These are phyloP conservation scores for Flaveria robusta DNA, from an alignment of 129 eudicot species.

Conservation along the genomic window DNA sequence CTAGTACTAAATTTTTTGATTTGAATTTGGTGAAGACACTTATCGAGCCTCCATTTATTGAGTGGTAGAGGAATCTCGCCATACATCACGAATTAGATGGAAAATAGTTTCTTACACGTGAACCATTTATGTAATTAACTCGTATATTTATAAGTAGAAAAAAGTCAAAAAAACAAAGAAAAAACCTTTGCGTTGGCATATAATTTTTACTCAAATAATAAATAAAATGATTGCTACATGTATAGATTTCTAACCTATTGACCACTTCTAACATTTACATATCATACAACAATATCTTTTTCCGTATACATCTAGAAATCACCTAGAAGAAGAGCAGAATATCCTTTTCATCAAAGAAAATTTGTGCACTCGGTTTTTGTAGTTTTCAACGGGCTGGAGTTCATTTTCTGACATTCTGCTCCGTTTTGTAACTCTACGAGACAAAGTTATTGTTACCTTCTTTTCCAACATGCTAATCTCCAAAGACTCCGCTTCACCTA, in stretches of 20 bases:
- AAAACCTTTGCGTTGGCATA: neutral
- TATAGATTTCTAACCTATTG: neutral
- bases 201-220: neutral
- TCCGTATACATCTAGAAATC: neutral
- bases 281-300: neutral
- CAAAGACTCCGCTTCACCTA: constrained; percentile 72
- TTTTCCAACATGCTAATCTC: constrained; percentile 67
- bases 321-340: constrained; percentile 27
- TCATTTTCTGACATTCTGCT: constrained; percentile 24
- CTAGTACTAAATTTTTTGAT: too few relatives aligned
- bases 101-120: neutral
- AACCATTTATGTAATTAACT: neutral
- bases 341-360: constrained; percentile 37
- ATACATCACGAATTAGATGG: too few relatives aligned
- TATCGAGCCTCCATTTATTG: too few relatives aligned
- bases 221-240: neutral
- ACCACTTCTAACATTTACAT: constrained; percentile 6
- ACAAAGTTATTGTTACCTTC: constrained; percentile 59
- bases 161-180: too few relatives aligned
- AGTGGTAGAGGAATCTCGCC: too few relatives aligned
- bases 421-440: constrained; percentile 36
- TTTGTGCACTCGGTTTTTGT: constrained; percentile 31
- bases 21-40: too few relatives aligned
- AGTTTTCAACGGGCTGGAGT: neutral
- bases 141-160: neutral